phyloP scores from a whole-genome alignment of 148 eudicot genomes.

The Fagopyrum homotropicum region DNA sequence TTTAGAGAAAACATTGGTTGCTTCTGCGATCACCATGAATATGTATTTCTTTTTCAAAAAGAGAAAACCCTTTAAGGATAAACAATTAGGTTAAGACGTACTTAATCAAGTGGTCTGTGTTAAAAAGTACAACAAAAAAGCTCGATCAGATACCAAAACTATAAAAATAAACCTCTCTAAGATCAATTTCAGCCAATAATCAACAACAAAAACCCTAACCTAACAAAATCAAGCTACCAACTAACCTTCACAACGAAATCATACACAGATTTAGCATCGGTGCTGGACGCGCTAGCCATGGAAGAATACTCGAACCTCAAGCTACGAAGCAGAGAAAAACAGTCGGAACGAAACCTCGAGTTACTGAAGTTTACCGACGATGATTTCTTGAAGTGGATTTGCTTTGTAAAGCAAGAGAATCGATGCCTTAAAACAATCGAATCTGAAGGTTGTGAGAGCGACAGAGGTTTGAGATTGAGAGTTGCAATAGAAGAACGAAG shows the following conservation, averaged over 20 bases:
- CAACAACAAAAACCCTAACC: neutral
- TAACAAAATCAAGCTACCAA: neutral
- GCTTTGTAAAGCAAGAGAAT: neutral
- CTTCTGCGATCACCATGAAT: neutral
- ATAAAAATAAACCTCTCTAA: neutral
- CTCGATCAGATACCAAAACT: neutral
- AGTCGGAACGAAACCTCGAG: neutral
- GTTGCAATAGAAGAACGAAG: neutral
- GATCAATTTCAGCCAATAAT: neutral
- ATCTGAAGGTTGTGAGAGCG: neutral
- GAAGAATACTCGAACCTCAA: conserved; percentile 9
- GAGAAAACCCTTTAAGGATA: neutral
- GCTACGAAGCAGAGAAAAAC: neutral
- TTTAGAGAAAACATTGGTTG: neutral
- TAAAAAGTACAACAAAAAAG: neutral
- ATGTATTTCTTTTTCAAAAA: neutral
- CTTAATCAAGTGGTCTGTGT: neutral
- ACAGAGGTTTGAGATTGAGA: neutral
- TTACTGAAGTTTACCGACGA: neutral
- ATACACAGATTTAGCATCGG: conserved; percentile 22
- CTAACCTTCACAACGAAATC: conserved; percentile 23
- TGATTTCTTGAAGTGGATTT: neutral
- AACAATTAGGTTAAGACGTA: neutral
- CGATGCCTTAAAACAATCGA: neutral
- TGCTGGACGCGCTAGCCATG: conserved; percentile 10